Evolutionary conservation across 805 yeast genomes (phyloP).

Genomic region (Candida berthetii): DNA sequence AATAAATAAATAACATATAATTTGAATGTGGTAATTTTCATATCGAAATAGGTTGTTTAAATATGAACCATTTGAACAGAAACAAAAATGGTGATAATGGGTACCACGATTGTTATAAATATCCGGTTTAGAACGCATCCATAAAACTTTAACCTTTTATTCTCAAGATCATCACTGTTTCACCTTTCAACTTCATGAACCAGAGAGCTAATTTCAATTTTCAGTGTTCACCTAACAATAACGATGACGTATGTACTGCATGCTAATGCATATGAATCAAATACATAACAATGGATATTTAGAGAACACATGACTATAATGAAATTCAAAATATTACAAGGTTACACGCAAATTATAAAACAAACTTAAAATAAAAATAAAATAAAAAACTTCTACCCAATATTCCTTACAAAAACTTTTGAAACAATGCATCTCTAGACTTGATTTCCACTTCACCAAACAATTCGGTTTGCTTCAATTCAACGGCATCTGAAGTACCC

Average conservation of each 20-base stretch:
- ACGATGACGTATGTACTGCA: not conserved
- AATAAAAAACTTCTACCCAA: conserved; percentile 2
- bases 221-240: not conserved
- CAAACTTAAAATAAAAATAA: not conserved
- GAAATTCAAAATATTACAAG: not conserved
- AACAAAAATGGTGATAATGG: no score
- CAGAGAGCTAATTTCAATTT: no score
- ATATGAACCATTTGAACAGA: no score
- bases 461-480: conserved; percentile 50
- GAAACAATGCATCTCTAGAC: conserved; percentile 4
- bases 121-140: no score
- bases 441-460: conserved; percentile 39
- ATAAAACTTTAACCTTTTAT: no score
- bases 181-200: no score
- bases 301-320: not conserved
- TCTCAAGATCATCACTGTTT: no score
- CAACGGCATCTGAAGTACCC: conserved; percentile 70
- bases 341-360: not conserved
- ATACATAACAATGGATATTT: not conserved
- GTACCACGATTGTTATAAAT: no score
- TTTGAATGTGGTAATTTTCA: no score
- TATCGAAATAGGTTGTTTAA: no score
- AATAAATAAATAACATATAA: no score
- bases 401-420: conserved; percentile 5
- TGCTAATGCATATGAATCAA: not conserved